Conservation (phyloP, 1,139 yeast genomes). For the Suhomyces kunorum region DNA sequence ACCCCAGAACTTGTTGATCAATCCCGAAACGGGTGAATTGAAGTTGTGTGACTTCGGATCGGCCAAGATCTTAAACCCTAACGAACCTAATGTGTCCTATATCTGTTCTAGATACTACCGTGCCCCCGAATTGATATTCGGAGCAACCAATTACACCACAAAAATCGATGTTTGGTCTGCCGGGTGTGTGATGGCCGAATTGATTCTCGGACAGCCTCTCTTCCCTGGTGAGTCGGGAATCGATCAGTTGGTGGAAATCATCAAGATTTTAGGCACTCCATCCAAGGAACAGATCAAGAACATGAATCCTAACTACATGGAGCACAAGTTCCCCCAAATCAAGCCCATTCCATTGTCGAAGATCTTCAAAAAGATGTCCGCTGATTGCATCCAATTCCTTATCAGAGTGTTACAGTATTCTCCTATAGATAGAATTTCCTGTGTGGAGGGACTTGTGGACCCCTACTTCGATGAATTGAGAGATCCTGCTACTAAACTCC, state of each 20-base stretch:
- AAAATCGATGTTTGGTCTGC: slow-evolving; percentile 98
- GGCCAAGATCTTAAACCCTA: slow-evolving; percentile 88
- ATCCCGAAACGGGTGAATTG: slow-evolving; percentile 79
- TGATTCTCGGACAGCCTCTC: slow-evolving; percentile 90
- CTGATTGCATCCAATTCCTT: slow-evolving; percentile 65
- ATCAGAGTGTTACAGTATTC: slow-evolving; percentile 68
- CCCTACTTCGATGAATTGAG: slow-evolving; percentile 78
- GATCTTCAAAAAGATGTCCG: slow-evolving; percentile 70
- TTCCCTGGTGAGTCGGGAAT: slow-evolving; percentile 98
- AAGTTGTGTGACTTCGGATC: slow-evolving; percentile 98
- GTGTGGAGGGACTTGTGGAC: slow-evolving; percentile 68
- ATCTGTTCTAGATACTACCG: slow-evolving; percentile 95
- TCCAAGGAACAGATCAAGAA: slow-evolving; percentile 86
- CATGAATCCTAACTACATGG: slow-evolving; percentile 98
- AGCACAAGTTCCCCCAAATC: slow-evolving; percentile 94
- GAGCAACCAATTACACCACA: slow-evolving; percentile 92
- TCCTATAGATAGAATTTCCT: slow-evolving; percentile 69
- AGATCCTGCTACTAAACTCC: slow-evolving; percentile 53
- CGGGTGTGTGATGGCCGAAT: slow-evolving; percentile 97
- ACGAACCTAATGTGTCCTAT: slow-evolving; percentile 92
- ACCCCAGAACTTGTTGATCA: slow-evolving; percentile 90
- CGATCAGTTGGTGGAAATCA: slow-evolving; percentile 95
- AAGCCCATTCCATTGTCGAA: slow-evolving; percentile 87
- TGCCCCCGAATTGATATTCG: slow-evolving; percentile 91
- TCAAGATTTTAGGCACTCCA: slow-evolving; percentile 94